Base-by-base conservation (phyloP, 495 filamentous ascomycete genomes). In the Podospora pseudopauciseta region DNA sequence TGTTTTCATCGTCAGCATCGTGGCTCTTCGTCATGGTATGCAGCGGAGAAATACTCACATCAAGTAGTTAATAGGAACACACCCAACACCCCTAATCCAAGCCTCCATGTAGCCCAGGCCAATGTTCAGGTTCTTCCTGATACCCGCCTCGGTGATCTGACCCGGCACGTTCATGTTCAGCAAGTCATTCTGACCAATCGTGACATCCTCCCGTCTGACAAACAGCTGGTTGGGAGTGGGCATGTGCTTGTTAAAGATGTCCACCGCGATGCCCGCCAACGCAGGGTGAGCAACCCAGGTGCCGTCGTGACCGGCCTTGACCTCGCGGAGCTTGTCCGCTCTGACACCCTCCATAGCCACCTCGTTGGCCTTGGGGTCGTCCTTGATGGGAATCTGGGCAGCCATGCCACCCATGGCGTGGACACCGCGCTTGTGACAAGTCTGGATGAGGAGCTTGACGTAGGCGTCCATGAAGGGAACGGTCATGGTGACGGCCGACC, bases 391-490 rank as follows among this genome's bases (percentile, higher is more conserved):
- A 76, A 99, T 99, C 80, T 97, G 96, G 15, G 95, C 95, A 23
- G 96, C 95, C 95, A 99, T 99, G 71, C 95, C 95, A 72, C 95
- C 94, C 95, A 99, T 99, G 63, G 95, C 95, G 80, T 98, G 96
- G 20, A 98, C 96, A 59, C 93, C 92, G 68, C 95, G 88, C 69
- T 88, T 89, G 79, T 99, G 95, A 84, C 95, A 99, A 64, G 95
- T 98, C 85, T 97, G 93, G 81, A 99, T 97, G 54, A 99, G 88
- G 30, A 97, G 86, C 79, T 94, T 93, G 71, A 97, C 73, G 75
- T 99, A 98, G 63, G 95, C 86, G 72, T 98, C 94, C 95, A 99
- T 98, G 84, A 99, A 99, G 2, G 95, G 95, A 0, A 96, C 92
- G 28, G 94, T 97, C 95, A 99, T 99, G 71, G 95, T 99, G 49